Base-by-base conservation (phyloP, 140 eudicot species). In the Oenanthe javanica region DNA sequence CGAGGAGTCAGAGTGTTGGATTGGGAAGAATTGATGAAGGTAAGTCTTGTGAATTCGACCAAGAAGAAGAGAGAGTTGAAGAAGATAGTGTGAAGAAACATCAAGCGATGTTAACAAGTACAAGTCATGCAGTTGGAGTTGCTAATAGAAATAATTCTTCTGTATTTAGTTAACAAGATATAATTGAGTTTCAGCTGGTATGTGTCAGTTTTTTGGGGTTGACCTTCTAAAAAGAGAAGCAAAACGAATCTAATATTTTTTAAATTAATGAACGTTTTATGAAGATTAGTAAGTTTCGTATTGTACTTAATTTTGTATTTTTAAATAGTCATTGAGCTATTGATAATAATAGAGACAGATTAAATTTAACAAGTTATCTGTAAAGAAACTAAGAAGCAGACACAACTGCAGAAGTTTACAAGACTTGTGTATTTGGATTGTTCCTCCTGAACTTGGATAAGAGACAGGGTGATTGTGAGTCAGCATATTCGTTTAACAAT, bases 11-110 rank as follows among this genome's bases (percentile, higher is more conserved):
- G 36, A 85, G 87, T 50, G 90, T 86, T 31, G 90, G 86, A 7
- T 81, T 87, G 87, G 87, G 85, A 5, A 81, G 80, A 75, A 87
- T 87, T 46, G 90, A 87, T 70, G 90, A 87, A 77, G 90, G 84
- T 4, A 79, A 67, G 54, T 82, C 88, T 5, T 73, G 66, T 52
- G 80, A 78, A 48, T 78, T 81, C 19, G 84, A 77, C 3, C 81
- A 63, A 46, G 83, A 81, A 15, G 80, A 77, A 50, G 45, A 76
- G 0, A n/a, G 11, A 51, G 85, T 73, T 4, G 85, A 77, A 15
- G 31, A 77, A 18, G 67, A 51, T n/a, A 38, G 21, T 43, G 42
- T n/a, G 52, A 45, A 9, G 77, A 74, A 47, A 27, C 71, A 40
- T 7, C 5, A 63, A 25, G 71, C 25, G 15, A n/a, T 63, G 40